Evolutionary conservation across 2,329 filamentous ascomycete species (phyloP).

Genomic region (Onygenales sp.): DNA sequence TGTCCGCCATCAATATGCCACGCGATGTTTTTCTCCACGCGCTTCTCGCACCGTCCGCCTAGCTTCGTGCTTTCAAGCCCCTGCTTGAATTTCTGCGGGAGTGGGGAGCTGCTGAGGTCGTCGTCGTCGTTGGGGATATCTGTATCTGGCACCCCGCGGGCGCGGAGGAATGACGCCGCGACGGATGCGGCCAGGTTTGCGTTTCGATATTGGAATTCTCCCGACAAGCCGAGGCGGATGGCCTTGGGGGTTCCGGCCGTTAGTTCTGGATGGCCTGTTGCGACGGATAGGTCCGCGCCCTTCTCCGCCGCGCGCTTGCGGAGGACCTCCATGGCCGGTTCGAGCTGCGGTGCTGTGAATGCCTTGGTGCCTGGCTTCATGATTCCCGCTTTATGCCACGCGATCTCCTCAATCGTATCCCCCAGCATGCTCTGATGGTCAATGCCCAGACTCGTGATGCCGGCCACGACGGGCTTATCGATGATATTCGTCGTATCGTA

Average conservation of each 20-base stretch:
- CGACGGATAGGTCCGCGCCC: constrained; percentile 38
- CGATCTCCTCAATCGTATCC: constrained; percentile 67
- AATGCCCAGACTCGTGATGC: constrained; percentile 72
- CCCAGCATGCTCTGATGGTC: constrained; percentile 79
- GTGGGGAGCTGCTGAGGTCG: constrained; percentile 26
- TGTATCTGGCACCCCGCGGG: constrained; percentile 23
- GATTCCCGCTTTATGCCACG: constrained; percentile 88
- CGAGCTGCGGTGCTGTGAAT: constrained; percentile 53
- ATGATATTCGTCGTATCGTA: constrained; percentile 89
- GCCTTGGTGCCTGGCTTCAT: constrained; percentile 59
- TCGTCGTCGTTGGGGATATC: constrained; percentile 20
- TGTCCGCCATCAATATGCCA: constrained; percentile 89
- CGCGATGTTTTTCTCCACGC: constrained; percentile 46
- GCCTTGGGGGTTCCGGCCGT: constrained; percentile 27
- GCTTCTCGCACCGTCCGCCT: constrained; percentile 67
- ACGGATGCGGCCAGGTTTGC: constrained; percentile 50
- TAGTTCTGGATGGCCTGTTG: constrained; percentile 40
- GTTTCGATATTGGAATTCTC: constrained; percentile 54
- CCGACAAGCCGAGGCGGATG: constrained; percentile 49
- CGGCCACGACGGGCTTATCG: constrained; percentile 56
- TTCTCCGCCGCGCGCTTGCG: constrained; percentile 45
- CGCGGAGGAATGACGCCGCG: constrained; percentile 31
- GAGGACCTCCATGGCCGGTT: constrained; percentile 47
- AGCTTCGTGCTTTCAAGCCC: constrained; percentile 61
- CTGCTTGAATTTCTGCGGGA: constrained; percentile 53